phyloP scores from a whole-genome alignment of 176 grass and related monocot genomes.

The Eragrostis curvula region DNA sequence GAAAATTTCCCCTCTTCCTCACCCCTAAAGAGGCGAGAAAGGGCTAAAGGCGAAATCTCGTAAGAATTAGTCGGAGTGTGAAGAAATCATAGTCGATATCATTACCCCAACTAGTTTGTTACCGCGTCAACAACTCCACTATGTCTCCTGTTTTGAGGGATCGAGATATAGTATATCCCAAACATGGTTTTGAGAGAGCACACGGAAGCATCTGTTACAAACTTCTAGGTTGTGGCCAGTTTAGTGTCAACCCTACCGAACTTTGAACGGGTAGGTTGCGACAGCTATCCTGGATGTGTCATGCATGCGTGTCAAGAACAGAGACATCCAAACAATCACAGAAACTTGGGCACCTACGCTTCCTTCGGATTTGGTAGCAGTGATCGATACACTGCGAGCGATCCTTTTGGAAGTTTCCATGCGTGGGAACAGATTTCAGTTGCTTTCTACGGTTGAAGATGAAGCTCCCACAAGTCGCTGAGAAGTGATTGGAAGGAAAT shows the following conservation, averaged over 20 bases:
- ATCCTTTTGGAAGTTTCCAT: not conserved
- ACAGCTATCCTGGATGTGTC: not conserved
- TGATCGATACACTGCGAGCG: not conserved
- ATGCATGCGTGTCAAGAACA: constrained; percentile 22
- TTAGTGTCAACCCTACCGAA: not conserved
- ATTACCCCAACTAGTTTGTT: not conserved
- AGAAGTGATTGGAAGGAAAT: constrained; percentile 14
- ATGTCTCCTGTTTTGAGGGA: not conserved
- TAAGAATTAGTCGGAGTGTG: too few relatives aligned
- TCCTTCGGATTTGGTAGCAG: constrained; percentile 15
- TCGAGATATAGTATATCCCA: not conserved
- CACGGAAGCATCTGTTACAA: not conserved
- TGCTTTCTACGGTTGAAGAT: constrained; percentile 33
- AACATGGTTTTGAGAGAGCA: not conserved
- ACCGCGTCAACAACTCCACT: not conserved
- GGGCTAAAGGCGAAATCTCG: too few relatives aligned
- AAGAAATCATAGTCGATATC: too few relatives aligned
- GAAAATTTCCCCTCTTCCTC: too few relatives aligned
- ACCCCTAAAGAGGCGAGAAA: too few relatives aligned
- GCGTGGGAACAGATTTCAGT: constrained; percentile 13
- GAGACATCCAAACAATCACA: not conserved
- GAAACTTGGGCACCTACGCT: not conserved
- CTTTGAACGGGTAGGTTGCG: not conserved
- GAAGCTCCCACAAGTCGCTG: not conserved
- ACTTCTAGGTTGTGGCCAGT: not conserved